A percentile compares a stretch with the other conserved stretches of the same genome.
Evolutionary conservation across 225 moss, liverwort and hornwort species (phyloP).

Genomic region (Thuidium tamariscinum): DNA sequence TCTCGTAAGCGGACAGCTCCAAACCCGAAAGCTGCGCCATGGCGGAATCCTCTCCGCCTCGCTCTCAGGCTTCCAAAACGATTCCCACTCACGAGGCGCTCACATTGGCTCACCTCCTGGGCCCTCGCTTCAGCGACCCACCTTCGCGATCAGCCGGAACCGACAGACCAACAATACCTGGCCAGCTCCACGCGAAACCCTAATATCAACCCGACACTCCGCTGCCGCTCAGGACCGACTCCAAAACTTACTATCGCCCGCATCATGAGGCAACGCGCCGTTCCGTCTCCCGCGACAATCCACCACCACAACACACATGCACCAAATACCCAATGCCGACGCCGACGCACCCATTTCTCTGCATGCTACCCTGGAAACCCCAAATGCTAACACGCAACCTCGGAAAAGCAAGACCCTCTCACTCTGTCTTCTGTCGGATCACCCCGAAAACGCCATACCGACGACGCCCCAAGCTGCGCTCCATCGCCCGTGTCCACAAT

Average conservation of each 20-base stretch:
- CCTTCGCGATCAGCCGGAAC: not conserved
- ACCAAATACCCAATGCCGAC: not conserved
- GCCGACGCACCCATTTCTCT: not conserved
- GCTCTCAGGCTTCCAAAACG: not conserved
- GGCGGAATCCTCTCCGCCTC: not conserved
- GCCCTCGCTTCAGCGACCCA: not conserved
- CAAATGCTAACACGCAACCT: not conserved
- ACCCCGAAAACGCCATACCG: not conserved
- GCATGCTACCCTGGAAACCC: not conserved
- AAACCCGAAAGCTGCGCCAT: slow-evolving; percentile 40
- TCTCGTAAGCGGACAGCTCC: slow-evolving; percentile 43
- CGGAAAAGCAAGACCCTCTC: not conserved
- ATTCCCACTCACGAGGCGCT: not conserved
- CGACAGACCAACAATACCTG: not conserved
- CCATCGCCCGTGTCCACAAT: not conserved
- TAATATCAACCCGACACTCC: not conserved
- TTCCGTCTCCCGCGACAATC: not conserved
- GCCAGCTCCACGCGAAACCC: slow-evolving; percentile 13
- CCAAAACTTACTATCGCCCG: not conserved
- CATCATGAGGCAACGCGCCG: not conserved
- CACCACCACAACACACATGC: not conserved
- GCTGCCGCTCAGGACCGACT: not conserved
- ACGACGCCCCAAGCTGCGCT: not conserved
- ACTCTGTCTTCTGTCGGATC: not conserved
- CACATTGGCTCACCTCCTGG: slow-evolving; percentile 1